phyloP scores from a whole-genome alignment of 2,329 filamentous ascomycete genomes.

The Penicillium decumbens region DNA sequence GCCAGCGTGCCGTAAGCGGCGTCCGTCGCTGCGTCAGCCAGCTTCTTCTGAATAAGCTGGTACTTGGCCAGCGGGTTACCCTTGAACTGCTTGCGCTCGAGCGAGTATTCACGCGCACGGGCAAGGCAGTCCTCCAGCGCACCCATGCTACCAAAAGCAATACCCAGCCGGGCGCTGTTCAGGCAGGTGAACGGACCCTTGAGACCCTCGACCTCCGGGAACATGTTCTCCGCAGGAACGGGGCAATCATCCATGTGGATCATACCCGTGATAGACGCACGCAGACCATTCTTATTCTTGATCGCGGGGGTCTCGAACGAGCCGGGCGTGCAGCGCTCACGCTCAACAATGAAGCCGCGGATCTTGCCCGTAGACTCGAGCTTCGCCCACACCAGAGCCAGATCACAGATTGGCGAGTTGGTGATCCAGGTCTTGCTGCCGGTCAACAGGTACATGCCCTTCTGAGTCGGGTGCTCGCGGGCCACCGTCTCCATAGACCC shows the following conservation, averaged over 20 bases:
- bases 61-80: constrained; percentile 92
- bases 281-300: constrained; percentile 90
- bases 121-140: constrained; percentile 87
- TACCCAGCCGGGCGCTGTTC: constrained; percentile 89
- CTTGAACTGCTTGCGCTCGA: constrained; percentile 95
- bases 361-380: constrained; percentile 89
- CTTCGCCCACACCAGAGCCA: constrained; percentile 89
- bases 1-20: constrained; percentile 87
- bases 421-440: constrained; percentile 95
- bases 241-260: constrained; percentile 91
- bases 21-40: constrained; percentile 87
- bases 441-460: constrained; percentile 72
- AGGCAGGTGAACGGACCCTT: constrained; percentile 87
- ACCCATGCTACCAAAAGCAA: constrained; percentile 88
- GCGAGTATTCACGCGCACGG: constrained; percentile 75
- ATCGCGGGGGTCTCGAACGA: constrained; percentile 87
- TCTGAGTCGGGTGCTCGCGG: constrained; percentile 77
- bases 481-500: constrained; percentile 85
- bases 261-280: constrained; percentile 95
- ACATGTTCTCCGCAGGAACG: constrained; percentile 87
- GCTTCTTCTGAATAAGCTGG: constrained; percentile 95
- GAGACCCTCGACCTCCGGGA: constrained; percentile 81
- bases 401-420: constrained; percentile 82
- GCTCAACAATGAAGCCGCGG: constrained; percentile 83
- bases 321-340: constrained; percentile 76